Evolutionary conservation across 2,329 filamentous ascomycete genomes (phyloP), one percentile per base, ranked within the genome.

Genomic region (Botrytis hyacinthi): DNA sequence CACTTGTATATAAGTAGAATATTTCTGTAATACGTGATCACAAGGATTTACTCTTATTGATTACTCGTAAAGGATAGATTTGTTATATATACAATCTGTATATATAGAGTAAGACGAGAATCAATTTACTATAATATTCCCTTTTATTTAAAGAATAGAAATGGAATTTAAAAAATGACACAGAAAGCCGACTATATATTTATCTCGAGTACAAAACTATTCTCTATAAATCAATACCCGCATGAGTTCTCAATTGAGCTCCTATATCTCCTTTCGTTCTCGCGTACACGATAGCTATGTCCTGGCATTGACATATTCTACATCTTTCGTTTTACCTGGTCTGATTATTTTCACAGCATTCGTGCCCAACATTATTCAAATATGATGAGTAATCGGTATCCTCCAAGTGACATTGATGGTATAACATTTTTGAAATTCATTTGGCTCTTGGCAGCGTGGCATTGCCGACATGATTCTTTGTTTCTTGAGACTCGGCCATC

Each of bases 391-490:
- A 29, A 4, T 29, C 14, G 6, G 6, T 40, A 51, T 51, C 2
- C 12, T 32, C 26, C n/a, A 18, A 63, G 32, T 9, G 18, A 44
- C 3, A 3, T 7, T 44, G 7, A 18, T 51, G 32, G 26, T 8
- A n/a, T 9, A 12, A 29, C 4, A 29, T 35, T 10, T n/a, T 29
- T 22, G 2, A 0, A 20, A 20, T 26, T 22, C 35, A 57, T 42
- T 26, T 18, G 40, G 29, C 18, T 22, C 48, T 57, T n/a, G n/a
- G 48, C 26, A 40, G 16, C 46, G 44, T 51, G n/a, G 22, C 12
- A 69, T 10, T 57, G 42, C 35, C 44, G 66, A 42, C 20, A 26
- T 4, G 48, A 42, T 42, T 69, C 66, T 69, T 69, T 69, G 37
- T 57, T 32, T 26, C 37, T 69, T 1, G 12, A 69, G n/a, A 29